Percentiles rank a stretch among this genome's conserved stretches.
phyloP scores from a whole-genome alignment of 495 filamentous ascomycete genomes.

The Aspergillus mulundensis region DNA sequence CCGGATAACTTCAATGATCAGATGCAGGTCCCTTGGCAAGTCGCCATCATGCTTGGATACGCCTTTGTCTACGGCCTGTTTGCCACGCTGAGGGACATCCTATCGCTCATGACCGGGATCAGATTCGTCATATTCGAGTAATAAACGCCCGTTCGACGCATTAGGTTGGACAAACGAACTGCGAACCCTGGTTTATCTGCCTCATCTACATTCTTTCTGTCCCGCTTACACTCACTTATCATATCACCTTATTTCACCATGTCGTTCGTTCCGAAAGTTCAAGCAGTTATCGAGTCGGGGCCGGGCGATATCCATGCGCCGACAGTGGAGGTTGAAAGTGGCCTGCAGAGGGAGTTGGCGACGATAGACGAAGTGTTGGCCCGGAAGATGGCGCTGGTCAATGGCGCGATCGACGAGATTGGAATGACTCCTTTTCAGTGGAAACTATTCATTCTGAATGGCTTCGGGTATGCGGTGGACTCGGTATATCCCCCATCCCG shows the following conservation, averaged over 20 bases:
- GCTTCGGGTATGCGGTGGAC: slow-evolving; percentile 35
- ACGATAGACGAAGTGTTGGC: slow-evolving; percentile 23
- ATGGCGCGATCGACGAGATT: slow-evolving; percentile 31
- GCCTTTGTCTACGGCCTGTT: background rate
- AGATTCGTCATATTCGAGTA: background rate
- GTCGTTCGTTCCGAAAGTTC: background rate
- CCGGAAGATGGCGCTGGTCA: slow-evolving; percentile 27
- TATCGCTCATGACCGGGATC: background rate
- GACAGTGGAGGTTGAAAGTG: background rate
- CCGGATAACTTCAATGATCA: no score
- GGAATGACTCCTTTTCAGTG: slow-evolving; percentile 30
- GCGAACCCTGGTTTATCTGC: background rate
- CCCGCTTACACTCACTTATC: background rate
- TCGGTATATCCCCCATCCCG: slow-evolving; percentile 16
- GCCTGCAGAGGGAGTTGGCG: slow-evolving; percentile 1
- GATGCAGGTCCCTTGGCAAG: no score
- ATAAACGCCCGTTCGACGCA: background rate
- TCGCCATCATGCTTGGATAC: no score
- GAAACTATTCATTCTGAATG: slow-evolving; percentile 33
- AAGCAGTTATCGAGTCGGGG: background rate
- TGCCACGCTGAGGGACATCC: background rate
- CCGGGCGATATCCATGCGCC: background rate
- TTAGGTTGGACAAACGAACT: background rate
- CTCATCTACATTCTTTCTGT: background rate
- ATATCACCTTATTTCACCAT: background rate